These are phyloP conservation scores for Neonectria faginata DNA, from an alignment of 2,329 filamentous ascomycete species.

Conservation along the genomic window DNA sequence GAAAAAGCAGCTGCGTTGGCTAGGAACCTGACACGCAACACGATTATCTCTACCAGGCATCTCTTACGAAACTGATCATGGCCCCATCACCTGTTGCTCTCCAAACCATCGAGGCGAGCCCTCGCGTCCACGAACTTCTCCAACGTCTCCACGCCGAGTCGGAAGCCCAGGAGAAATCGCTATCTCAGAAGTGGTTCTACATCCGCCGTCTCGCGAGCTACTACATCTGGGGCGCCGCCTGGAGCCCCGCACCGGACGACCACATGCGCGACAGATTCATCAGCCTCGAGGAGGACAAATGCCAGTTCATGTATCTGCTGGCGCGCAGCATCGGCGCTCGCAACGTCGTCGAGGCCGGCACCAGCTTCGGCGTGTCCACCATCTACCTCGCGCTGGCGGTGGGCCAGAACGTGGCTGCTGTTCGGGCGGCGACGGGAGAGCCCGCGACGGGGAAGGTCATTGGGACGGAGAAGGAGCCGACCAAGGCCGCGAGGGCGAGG, in stretches of 20 bases:
- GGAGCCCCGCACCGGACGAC: slow-evolving; percentile 45
- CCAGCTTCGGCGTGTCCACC: slow-evolving; percentile 71
- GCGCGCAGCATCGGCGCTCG: slow-evolving; percentile 60
- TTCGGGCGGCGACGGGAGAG: slow-evolving; percentile 30
- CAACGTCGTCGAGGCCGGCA: slow-evolving; percentile 71
- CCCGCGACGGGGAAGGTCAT: slow-evolving; percentile 56
- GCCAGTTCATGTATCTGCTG: slow-evolving; percentile 67
- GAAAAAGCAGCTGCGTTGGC: no score
- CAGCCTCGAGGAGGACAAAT: slow-evolving; percentile 69
- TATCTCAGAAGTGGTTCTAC: slow-evolving; percentile 46
- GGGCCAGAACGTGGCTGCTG: slow-evolving; percentile 56
- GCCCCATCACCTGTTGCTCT: slow-evolving; percentile 34
- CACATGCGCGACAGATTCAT: slow-evolving; percentile 69
- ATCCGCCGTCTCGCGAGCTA: slow-evolving; percentile 37
- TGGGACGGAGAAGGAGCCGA: slow-evolving; percentile 69
- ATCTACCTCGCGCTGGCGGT: slow-evolving; percentile 73
- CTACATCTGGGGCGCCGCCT: slow-evolving; percentile 43
- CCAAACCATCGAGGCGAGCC: slow-evolving; percentile 41
- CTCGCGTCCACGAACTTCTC: slow-evolving; percentile 44
- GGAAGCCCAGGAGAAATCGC: slow-evolving; percentile 41
- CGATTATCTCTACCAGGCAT: not conserved
- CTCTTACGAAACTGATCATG: slow-evolving; percentile 22
- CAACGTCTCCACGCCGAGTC: slow-evolving; percentile 45
- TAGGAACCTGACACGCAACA: not conserved
- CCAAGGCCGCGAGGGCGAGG: slow-evolving; percentile 64